These are phyloP conservation scores for Hexamita inflata DNA, from an alignment of 208 protist genomes.

Conservation along the genomic window DNA sequence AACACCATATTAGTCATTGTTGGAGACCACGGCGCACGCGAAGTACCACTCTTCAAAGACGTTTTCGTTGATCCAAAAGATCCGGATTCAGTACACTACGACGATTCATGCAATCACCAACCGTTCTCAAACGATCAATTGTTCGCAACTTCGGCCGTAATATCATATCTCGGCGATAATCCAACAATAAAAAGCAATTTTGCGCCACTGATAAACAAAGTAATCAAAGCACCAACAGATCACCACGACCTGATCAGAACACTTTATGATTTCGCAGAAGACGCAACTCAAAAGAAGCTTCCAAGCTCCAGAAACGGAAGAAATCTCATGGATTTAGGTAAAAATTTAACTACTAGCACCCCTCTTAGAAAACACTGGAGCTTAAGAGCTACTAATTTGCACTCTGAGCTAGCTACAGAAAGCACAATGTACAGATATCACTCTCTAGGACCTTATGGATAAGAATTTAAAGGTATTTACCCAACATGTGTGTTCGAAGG, in stretches of 20 bases:
- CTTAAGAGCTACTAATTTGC: too few relatives aligned
- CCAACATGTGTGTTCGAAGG: too few relatives aligned
- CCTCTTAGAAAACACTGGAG: too few relatives aligned
- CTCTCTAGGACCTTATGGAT: too few relatives aligned
- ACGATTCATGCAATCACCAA: neutral
- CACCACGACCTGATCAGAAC: neutral
- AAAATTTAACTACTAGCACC: neutral
- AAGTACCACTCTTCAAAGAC: neutral
- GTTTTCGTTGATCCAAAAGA: too few relatives aligned
- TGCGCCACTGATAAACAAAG: neutral
- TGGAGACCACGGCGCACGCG: neutral
- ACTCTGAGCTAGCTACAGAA: too few relatives aligned
- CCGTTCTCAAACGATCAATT: neutral
- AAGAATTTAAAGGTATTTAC: too few relatives aligned
- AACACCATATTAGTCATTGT: conserved; percentile 13
- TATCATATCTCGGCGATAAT: neutral
- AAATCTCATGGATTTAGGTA: neutral
- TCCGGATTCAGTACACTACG: neutral
- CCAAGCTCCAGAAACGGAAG: neutral
- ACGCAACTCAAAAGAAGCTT: neutral
- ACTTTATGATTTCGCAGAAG: neutral
- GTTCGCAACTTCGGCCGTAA: neutral
- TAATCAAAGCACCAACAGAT: neutral
- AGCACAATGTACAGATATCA: too few relatives aligned
- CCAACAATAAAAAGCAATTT: neutral